phyloP scores from a whole-genome alignment of 1,284 basidiomycete genomes.

The Rhizoctonia solani region DNA sequence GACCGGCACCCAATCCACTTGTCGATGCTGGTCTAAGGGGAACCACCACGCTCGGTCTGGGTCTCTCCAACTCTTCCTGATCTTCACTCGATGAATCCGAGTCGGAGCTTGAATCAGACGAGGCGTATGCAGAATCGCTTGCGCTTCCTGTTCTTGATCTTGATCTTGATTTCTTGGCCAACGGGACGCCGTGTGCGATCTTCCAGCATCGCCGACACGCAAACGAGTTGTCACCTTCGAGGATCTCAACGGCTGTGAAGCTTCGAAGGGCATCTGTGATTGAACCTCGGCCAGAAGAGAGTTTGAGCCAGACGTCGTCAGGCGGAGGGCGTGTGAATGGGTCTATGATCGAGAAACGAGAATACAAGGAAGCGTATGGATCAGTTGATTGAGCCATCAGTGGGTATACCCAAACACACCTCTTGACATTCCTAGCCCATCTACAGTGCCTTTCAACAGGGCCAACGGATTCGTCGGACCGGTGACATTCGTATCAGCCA shows the following conservation, averaged over 20 bases:
- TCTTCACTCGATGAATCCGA: constrained; percentile 14
- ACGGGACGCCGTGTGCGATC: constrained; percentile 61
- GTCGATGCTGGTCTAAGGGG: constrained; percentile 21
- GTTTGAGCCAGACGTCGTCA: constrained; percentile 35
- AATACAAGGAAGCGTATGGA: not conserved
- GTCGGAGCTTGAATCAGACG: constrained; percentile 5
- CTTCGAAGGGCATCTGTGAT: constrained; percentile 67
- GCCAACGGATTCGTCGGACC: constrained; percentile 17
- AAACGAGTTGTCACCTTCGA: constrained; percentile 93
- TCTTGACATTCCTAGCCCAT: constrained; percentile 15
- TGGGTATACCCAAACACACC: not conserved
- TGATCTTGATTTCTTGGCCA: constrained; percentile 31
- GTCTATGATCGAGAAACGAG: not conserved
- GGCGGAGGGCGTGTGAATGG: constrained; percentile 20
- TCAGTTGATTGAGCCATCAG: too few relatives aligned
- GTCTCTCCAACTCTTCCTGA: not conserved
- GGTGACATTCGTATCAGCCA: constrained; percentile 55
- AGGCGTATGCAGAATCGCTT: constrained; percentile 9
- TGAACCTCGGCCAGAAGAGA: constrained; percentile 42
- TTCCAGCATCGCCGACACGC: constrained; percentile 94
- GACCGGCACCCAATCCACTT: constrained; percentile 11
- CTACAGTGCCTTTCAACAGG: constrained; percentile 19
- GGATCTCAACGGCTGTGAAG: constrained; percentile 87
- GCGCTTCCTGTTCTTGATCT: not conserved
- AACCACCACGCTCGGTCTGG: not conserved